Percentiles rank a stretch among this genome's conserved stretches.
These are phyloP conservation scores for Xerocomus nothofagi DNA, from an alignment of 1,284 basidiomycete species.

Conservation along the genomic window DNA sequence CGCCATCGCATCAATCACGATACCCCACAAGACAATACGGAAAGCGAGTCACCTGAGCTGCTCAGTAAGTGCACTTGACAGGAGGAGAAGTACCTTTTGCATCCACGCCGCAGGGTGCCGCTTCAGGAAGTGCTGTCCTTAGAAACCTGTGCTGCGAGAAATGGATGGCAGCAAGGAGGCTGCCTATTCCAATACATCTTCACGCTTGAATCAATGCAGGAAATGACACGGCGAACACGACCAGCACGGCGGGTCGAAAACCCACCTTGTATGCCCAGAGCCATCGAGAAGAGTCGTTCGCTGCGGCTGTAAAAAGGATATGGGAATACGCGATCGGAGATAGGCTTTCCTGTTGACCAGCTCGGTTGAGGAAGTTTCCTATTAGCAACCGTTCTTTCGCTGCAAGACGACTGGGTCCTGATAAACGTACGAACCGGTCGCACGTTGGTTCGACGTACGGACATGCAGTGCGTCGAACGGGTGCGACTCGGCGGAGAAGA, in stretches of 20 bases:
- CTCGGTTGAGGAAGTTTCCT: slow-evolving; percentile 1
- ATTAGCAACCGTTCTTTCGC: slow-evolving; percentile 6
- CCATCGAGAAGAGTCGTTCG: slow-evolving; percentile 54
- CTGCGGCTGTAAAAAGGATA: slow-evolving; percentile 53
- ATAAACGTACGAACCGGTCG: not conserved
- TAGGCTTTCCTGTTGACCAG: slow-evolving; percentile 38
- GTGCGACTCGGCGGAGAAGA: slow-evolving; percentile 9
- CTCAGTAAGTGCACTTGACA: slow-evolving; percentile 11
- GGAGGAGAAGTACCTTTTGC: slow-evolving; percentile 24
- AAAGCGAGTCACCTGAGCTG: not conserved
- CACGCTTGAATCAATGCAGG: slow-evolving; percentile 15
- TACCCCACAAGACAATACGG: slow-evolving; percentile 7
- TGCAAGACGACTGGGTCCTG: slow-evolving; percentile 5
- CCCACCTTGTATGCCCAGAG: slow-evolving; percentile 55
- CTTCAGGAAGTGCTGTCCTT: slow-evolving; percentile 13
- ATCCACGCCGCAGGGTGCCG: slow-evolving; percentile 18
- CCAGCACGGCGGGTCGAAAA: slow-evolving; percentile 12
- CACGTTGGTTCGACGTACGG: not conserved
- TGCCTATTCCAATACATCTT: slow-evolving; percentile 16
- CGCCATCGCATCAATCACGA: slow-evolving; percentile 8
- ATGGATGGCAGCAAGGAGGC: slow-evolving; percentile 12
- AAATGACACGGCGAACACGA: slow-evolving; percentile 9
- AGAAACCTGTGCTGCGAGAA: slow-evolving; percentile 11
- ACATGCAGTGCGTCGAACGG: slow-evolving; percentile 10
- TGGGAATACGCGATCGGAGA: slow-evolving; percentile 28